phyloP scores from a whole-genome alignment of 2,329 filamentous ascomycete species.

The Hawksworthiomyces lignivorus region DNA sequence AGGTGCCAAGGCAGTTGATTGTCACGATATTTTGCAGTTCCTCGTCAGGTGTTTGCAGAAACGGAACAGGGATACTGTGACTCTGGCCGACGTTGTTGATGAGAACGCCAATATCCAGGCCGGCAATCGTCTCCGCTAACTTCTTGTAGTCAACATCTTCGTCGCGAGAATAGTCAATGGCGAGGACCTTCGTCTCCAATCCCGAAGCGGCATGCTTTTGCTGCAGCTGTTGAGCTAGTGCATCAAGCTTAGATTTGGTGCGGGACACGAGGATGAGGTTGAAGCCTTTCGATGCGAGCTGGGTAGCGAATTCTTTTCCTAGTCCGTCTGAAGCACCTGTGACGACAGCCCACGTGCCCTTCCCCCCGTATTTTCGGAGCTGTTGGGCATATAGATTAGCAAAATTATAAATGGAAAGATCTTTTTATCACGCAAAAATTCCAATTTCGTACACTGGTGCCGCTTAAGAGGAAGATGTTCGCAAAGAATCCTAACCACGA shows the following conservation, averaged over 20 bases:
- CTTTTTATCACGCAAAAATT: too few relatives aligned
- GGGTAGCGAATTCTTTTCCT: constrained; percentile 89
- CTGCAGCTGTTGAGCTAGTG: constrained; percentile 68
- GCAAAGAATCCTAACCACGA: constrained; percentile 55
- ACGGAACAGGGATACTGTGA: constrained; percentile 87
- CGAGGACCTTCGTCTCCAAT: constrained; percentile 66
- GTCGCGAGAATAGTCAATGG: constrained; percentile 88
- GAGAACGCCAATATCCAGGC: constrained; percentile 75
- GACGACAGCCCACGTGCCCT: constrained; percentile 88
- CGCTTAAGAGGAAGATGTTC: constrained; percentile 60
- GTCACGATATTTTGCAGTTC: constrained; percentile 88
- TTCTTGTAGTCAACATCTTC: constrained; percentile 71
- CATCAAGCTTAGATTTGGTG: constrained; percentile 82
- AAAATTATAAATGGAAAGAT: too few relatives aligned
- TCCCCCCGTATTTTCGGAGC: constrained; percentile 85
- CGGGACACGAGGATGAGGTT: constrained; percentile 93
- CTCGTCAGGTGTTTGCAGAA: constrained; percentile 66
- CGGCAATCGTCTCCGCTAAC: constrained; percentile 59
- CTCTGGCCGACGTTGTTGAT: constrained; percentile 97
- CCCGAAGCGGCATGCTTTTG: constrained; percentile 53
- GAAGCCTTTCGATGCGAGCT: constrained; percentile 86
- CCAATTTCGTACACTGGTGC: constrained; percentile 46
- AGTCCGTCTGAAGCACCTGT: constrained; percentile 95
- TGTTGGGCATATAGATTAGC: too few relatives aligned
- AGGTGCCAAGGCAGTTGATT: constrained; percentile 88